These are phyloP conservation scores for Trichoderma endophyticum DNA, from an alignment of 2,329 filamentous ascomycete genomes.

Conservation along the genomic window DNA sequence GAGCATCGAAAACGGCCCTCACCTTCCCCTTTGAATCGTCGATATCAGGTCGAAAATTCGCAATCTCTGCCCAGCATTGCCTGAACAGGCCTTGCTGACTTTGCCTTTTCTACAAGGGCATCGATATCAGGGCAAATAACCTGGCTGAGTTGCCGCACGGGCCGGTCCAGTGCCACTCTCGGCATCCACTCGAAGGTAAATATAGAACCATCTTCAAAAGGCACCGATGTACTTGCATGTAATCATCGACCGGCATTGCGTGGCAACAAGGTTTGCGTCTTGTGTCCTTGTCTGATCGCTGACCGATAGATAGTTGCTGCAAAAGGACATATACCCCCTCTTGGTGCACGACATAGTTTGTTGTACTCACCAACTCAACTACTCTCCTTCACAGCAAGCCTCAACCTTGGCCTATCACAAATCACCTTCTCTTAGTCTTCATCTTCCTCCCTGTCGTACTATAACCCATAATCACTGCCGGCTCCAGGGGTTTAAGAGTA, in stretches of 20 bases:
- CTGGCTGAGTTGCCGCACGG: background rate
- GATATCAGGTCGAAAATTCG: background rate
- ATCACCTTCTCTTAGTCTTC: background rate
- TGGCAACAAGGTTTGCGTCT: background rate
- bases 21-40: slow-evolving; percentile 12
- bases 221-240: background rate
- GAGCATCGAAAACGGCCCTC: background rate
- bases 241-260: background rate
- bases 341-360: background rate
- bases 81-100: background rate
- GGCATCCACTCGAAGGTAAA: slow-evolving; percentile 2
- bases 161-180: background rate
- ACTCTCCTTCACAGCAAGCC: slow-evolving; percentile 3
- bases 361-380: background rate
- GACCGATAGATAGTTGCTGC: background rate
- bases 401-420: background rate
- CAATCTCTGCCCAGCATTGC: background rate
- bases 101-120: background rate
- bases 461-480: background rate
- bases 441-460: background rate
- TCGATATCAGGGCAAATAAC: background rate
- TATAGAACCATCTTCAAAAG: background rate
- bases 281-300: background rate
- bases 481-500: background rate
- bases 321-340: slow-evolving; percentile 4